A percentile compares a stretch with the other conserved stretches of the same genome.
phyloP scores from a whole-genome alignment of 2,329 filamentous ascomycete species.

The Cytospora paraplurivora region DNA sequence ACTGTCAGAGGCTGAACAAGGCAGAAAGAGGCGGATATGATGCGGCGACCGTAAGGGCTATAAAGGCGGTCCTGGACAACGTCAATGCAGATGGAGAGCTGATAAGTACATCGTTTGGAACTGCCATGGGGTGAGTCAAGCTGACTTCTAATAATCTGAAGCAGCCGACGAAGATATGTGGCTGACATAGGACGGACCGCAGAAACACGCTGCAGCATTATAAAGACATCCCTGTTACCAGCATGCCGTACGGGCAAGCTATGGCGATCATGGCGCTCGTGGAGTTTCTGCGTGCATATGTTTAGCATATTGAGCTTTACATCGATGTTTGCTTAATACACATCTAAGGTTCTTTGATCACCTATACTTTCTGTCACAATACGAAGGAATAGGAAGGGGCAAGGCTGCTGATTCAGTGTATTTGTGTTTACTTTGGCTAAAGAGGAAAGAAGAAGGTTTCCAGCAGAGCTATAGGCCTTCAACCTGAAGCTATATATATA shows the following conservation, averaged over 20 bases:
- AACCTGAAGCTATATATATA: too few species aligned
- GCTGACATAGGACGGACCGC: neutral
- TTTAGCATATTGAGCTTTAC: constrained; percentile 33
- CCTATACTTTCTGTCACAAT: too few species aligned
- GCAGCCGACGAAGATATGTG: neutral
- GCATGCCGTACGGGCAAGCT: constrained; percentile 83
- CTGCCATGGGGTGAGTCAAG: constrained; percentile 63
- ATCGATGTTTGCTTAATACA: too few species aligned
- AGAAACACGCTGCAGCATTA: constrained; percentile 69
- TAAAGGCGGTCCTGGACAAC: constrained; percentile 66
- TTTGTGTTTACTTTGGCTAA: too few species aligned
- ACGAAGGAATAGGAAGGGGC: too few species aligned
- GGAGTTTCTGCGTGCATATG: constrained; percentile 67
- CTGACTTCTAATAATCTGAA: neutral
- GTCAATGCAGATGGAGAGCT: constrained; percentile 70
- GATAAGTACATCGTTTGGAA: constrained; percentile 75
- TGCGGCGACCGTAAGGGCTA: constrained; percentile 63
- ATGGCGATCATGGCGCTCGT: constrained; percentile 83
- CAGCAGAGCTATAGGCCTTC: too few species aligned
- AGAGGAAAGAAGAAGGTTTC: too few species aligned
- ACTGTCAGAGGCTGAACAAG: constrained; percentile 18
- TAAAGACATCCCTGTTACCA: constrained; percentile 73
- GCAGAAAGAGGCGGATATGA: constrained; percentile 45
- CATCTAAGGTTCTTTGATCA: too few species aligned
- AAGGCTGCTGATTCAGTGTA: too few species aligned